phyloP scores from a whole-genome alignment of 352 stramenopile species.

The Globisporangium megalacanthum region DNA sequence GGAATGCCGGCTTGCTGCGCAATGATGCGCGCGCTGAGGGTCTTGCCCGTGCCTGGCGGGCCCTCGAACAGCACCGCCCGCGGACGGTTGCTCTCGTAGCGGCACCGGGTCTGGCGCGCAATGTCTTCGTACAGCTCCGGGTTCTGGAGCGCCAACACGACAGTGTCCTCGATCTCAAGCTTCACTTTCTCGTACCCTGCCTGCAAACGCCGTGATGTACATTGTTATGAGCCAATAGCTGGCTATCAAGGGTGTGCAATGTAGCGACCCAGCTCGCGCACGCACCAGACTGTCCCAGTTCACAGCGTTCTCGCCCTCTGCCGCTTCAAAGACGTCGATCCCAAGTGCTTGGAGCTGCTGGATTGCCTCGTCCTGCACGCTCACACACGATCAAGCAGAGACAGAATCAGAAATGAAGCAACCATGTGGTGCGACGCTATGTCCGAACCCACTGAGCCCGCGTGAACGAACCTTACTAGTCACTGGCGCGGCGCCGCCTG shows the following conservation, averaged over 20 bases:
- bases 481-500: conserved; percentile 2
- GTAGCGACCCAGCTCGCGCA: not conserved
- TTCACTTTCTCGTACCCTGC: conserved; percentile 90
- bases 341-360: conserved; percentile 73
- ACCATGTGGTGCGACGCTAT: not conserved
- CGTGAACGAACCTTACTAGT: conserved; percentile 34
- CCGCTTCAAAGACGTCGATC: conserved; percentile 77
- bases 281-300: conserved; percentile 81
- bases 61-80: conserved; percentile 91
- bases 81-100: conserved; percentile 88
- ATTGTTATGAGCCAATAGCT: not conserved
- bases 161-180: conserved; percentile 89
- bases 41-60: conserved; percentile 93
- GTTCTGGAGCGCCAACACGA: conserved; percentile 90
- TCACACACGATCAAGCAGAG: not conserved
- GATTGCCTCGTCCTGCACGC: conserved; percentile 63
- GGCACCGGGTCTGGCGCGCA: conserved; percentile 81
- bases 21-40: conserved; percentile 92
- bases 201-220: conserved; percentile 16
- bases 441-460: not conserved
- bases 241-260: not conserved
- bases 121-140: conserved; percentile 90
- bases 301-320: conserved; percentile 44
- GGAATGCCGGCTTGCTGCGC: conserved; percentile 89
- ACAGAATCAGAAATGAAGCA: not conserved